Evolutionary conservation across 2,329 filamentous ascomycete species (phyloP), one percentile per base, ranked within the genome.

Genomic region (Stachybotrys chartarum): DNA sequence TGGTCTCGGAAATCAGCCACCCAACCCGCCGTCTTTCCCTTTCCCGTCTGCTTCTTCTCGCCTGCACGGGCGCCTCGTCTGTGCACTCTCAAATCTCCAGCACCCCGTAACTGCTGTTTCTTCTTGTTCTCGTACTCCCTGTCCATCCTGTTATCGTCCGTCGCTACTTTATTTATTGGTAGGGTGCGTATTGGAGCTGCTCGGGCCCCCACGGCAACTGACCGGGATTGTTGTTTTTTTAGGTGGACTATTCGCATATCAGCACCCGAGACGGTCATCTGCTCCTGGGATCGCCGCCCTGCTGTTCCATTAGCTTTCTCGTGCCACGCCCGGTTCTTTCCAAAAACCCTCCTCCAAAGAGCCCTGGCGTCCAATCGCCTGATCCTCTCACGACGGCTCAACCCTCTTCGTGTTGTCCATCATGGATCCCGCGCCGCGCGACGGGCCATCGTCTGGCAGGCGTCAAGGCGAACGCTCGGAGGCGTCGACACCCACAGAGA

Each of bases 401-500:
- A 56, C 48, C 42, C 32, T 50, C 51, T 54, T 17, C 53, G 54
- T 51, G 44, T 55, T 53, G 31, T 52, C 14, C 32, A 65, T 54
- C 63, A 81, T 81, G 79, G 78, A 79, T 66, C 68, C 75, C 42
- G 66, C 71, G 46, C 60, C 61, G 50, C 63, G 63, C 55, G 68
- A 69, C 50, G 64, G 60, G 58, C 62, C 68, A 57, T 71, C 68
- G 56, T 65, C 64, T 59, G 70, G 69, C 56, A 74, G 71, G 57
- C 68, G 71, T 44, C 65, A 64, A 48, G 68, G 64, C 64, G 68
- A 72, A 55, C 71, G 67, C 59, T 70, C 73, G 50, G 61, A 65
- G 59, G 61, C 70, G 57, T 60, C 76, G 56, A 79, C 81, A 54
- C 78, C 81, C 16, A 78, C 77, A 51, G 79, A 83, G 58, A 76